These are phyloP conservation scores for Pseudopithomyces maydicus DNA, from an alignment of 2,329 filamentous ascomycete genomes.

Conservation along the genomic window DNA sequence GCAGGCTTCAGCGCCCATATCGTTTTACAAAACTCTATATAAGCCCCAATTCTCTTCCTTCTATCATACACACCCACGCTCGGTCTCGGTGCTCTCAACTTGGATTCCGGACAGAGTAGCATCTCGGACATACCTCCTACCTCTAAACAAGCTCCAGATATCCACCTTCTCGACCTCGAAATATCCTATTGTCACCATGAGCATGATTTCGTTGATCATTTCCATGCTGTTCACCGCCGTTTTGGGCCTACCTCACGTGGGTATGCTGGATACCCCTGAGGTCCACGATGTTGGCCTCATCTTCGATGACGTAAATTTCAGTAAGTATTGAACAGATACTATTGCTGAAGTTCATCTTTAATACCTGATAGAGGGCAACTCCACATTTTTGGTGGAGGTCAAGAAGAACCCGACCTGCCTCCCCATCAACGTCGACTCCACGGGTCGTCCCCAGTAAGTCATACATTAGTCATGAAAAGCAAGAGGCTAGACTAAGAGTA, in stretches of 20 bases:
- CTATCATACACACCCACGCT: neutral
- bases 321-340: neutral
- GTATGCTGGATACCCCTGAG: conserved; percentile 23
- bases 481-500: neutral
- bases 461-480: neutral
- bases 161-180: neutral
- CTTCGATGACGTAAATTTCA: conserved; percentile 15
- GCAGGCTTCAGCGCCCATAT: too few species aligned
- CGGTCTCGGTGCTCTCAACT: neutral
- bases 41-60: neutral
- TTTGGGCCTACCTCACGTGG: conserved; percentile 17
- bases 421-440: conserved; percentile 8
- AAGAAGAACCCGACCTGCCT: conserved; percentile 15
- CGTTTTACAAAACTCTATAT: neutral
- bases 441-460: neutral
- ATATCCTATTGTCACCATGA: neutral
- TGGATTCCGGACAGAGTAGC: neutral
- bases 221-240: neutral
- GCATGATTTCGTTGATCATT: neutral
- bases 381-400: conserved; percentile 16
- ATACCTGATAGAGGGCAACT: conserved; percentile 2
- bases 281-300: conserved; percentile 23
- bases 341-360: neutral
- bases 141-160: neutral
- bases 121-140: neutral